These are phyloP conservation scores for Arthrobotrys entomopaga DNA, from an alignment of 2,329 filamentous ascomycete species.

Conservation along the genomic window DNA sequence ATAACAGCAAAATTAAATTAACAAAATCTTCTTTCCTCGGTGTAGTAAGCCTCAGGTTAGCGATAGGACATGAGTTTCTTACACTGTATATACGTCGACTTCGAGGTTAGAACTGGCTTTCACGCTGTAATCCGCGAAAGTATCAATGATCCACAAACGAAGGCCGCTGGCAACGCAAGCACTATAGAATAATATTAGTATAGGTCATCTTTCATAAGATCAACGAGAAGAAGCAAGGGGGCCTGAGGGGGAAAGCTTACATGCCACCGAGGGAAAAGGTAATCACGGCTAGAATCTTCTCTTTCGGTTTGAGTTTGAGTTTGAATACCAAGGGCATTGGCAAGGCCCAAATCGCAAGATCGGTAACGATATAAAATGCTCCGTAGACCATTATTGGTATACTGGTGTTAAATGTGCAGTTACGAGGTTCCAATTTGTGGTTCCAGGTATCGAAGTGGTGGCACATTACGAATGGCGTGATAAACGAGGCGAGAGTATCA, in stretches of 20 bases:
- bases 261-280: slow-evolving; percentile 27
- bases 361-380: slow-evolving; percentile 30
- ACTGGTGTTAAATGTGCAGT: slow-evolving; percentile 11
- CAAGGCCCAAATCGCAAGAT: slow-evolving; percentile 26
- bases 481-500: slow-evolving; percentile 25
- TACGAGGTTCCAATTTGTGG: not conserved
- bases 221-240: not conserved
- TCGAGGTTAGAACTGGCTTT: slow-evolving; percentile 11
- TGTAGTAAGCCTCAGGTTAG: no score
- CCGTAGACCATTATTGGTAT: slow-evolving; percentile 1
- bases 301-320: slow-evolving; percentile 15
- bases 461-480: slow-evolving; percentile 4
- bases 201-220: no score
- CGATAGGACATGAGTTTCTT: not conserved
- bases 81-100: slow-evolving; percentile 30
- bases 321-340: slow-evolving; percentile 34
- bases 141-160: slow-evolving; percentile 3
- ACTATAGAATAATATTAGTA: slow-evolving; percentile 1
- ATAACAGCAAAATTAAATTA: not conserved
- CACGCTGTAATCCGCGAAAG: not conserved
- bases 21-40: not conserved
- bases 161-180: slow-evolving; percentile 31
- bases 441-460: slow-evolving; percentile 21
- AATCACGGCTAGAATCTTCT: slow-evolving; percentile 25
- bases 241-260: slow-evolving; percentile 14